Percentiles rank a stretch among this genome's conserved stretches.
phyloP scores from a whole-genome alignment of 331 rosid species.

The Telfairia occidentalis region DNA sequence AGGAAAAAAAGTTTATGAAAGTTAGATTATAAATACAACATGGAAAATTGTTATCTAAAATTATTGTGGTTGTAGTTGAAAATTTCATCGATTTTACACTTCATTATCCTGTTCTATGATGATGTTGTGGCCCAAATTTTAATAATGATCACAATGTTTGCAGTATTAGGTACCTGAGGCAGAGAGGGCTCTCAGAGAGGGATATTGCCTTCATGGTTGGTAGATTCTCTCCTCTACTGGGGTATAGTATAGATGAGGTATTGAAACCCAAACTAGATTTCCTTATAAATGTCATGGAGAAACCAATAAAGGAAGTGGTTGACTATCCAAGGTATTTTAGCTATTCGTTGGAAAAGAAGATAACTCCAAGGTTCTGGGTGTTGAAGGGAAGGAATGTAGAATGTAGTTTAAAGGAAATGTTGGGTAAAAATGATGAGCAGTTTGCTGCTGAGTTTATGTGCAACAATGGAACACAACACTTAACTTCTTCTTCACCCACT shows the following conservation, averaged over 20 bases:
- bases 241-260: constrained; percentile 71
- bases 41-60: not conserved
- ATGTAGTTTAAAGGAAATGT: constrained; percentile 68
- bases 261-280: constrained; percentile 70
- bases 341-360: constrained; percentile 82
- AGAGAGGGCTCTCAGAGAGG: constrained; percentile 51
- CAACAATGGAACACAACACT: constrained; percentile 15
- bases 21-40: not conserved
- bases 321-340: constrained; percentile 83
- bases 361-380: constrained; percentile 68
- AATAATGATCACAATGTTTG: constrained; percentile 5
- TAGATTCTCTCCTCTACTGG: constrained; percentile 67
- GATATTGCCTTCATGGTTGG: constrained; percentile 66
- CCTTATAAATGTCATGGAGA: constrained; percentile 64
- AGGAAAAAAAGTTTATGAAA: not conserved
- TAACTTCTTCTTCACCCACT: constrained; percentile 12
- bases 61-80: not conserved
- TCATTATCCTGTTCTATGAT: not conserved
- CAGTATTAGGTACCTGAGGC: constrained; percentile 57
- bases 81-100: not conserved
- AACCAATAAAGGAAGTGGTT: constrained; percentile 57
- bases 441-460: constrained; percentile 49
- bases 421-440: constrained; percentile 74
- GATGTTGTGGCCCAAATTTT: not conserved
- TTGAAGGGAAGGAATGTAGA: constrained; percentile 48